Conservation (phyloP, 805 yeast species). For the Danielia oregonensis region DNA sequence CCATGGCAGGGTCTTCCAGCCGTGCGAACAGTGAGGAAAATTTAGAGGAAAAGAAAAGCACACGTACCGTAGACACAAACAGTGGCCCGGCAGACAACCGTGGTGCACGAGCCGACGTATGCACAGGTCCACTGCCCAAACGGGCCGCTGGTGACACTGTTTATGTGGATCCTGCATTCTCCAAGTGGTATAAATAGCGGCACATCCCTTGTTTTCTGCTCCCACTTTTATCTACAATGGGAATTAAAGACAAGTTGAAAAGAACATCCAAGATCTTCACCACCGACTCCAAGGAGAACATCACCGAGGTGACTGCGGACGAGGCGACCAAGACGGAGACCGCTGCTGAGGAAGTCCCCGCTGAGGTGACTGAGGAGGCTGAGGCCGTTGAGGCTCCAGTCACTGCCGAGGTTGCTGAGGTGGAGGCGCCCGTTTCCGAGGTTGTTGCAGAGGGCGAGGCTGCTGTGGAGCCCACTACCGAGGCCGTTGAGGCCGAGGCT, state of each 20-base stretch:
- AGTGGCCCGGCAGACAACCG: no score
- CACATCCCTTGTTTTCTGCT: neutral
- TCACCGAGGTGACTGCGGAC: constrained; percentile 4
- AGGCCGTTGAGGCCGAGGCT: constrained; percentile 5
- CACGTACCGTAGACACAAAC: no score
- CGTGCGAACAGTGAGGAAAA: no score
- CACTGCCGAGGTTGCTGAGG: constrained; percentile 13
- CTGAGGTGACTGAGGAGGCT: constrained; percentile 2
- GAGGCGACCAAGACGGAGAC: constrained; percentile 1
- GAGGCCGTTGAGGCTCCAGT: constrained; percentile 7
- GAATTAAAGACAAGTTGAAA: constrained; percentile 14
- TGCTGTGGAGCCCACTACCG: neutral
- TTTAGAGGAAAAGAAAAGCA: no score
- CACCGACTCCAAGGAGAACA: constrained; percentile 12
- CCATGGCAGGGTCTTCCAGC: no score
- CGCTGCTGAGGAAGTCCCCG: constrained; percentile 5
- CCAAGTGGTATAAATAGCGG: constrained; percentile 6
- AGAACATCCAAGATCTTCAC: constrained; percentile 14
- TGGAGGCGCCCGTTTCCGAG: constrained; percentile 8
- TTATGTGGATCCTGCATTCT: constrained; percentile 1
- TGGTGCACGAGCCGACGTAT: no score
- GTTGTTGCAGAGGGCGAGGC: constrained; percentile 4
- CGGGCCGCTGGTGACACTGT: no score
- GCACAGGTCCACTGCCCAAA: no score
- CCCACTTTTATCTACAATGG: constrained; percentile 6